Conservation (phyloP, 257 asterid genomes). For the Solanum okadae region DNA sequence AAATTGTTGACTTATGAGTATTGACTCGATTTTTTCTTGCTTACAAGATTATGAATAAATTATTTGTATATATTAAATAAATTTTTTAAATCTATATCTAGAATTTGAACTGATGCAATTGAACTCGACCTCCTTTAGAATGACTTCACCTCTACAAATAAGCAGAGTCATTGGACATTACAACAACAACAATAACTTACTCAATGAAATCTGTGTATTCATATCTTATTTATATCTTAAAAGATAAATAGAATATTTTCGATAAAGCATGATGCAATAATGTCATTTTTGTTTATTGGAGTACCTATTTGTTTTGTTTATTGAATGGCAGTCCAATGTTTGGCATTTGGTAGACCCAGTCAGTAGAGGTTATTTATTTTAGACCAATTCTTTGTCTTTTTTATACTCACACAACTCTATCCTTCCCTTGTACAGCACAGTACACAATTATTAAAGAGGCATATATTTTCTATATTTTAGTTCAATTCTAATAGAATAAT, state of each 20-base stretch:
- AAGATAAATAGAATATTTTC: too few relatives aligned
- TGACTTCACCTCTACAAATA: neutral
- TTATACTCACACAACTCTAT: neutral
- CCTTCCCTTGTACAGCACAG: neutral
- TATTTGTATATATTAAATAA: too few relatives aligned
- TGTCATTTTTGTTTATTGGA: neutral
- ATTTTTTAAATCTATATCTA: too few relatives aligned
- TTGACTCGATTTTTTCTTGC: neutral
- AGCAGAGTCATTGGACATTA: neutral
- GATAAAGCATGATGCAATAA: neutral
- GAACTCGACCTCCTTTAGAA: neutral
- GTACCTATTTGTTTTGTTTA: neutral
- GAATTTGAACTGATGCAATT: fast-evolving
- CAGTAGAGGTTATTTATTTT: neutral
- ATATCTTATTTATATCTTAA: neutral
- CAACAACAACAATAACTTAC: too few relatives aligned
- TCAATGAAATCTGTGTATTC: neutral
- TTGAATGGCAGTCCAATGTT: neutral
- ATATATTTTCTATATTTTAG: neutral
- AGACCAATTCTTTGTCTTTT: neutral
- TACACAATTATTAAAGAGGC: neutral
- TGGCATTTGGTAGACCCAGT: neutral
- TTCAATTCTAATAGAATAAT: neutral
- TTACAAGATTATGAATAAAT: too few relatives aligned
- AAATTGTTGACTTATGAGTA: neutral